Conservation (phyloP, 2,329 filamentous ascomycete genomes). For the Drechmeria coniospora region DNA sequence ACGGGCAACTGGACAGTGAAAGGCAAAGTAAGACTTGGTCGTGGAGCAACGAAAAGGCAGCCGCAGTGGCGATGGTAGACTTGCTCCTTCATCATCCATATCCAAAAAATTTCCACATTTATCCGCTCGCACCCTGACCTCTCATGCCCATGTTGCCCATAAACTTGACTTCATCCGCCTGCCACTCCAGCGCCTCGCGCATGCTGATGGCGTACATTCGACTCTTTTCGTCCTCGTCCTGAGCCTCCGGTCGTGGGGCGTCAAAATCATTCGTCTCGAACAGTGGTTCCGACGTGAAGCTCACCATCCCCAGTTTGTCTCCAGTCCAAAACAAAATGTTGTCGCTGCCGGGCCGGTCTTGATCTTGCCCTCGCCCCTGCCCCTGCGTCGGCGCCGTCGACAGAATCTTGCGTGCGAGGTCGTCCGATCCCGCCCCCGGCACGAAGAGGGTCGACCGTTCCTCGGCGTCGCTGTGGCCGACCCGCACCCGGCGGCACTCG, state of each 20-base stretch:
- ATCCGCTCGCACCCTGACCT: too few relatives aligned
- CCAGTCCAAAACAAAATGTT: conserved; percentile 80
- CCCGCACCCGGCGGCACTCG: conserved; percentile 37
- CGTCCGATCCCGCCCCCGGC: conserved; percentile 40
- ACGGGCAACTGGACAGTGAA: too few relatives aligned
- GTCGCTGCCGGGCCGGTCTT: conserved; percentile 34
- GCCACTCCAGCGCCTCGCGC: conserved; percentile 57
- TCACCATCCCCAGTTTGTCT: conserved; percentile 61
- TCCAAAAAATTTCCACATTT: conserved; percentile 2
- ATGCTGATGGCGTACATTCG: conserved; percentile 52
- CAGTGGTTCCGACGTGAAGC: conserved; percentile 38
- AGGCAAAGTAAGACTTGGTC: too few relatives aligned
- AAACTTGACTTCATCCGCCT: conserved; percentile 67
- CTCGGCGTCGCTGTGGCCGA: conserved; percentile 37
- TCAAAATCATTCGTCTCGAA: conserved; percentile 37
- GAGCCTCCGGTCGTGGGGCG: conserved; percentile 27
- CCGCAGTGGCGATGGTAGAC: too few relatives aligned
- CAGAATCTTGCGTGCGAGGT: conserved; percentile 68
- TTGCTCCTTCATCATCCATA: too few relatives aligned
- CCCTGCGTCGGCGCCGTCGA: conserved; percentile 33
- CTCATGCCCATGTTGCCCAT: conserved; percentile 53
- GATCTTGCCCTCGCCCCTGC: too few relatives aligned
- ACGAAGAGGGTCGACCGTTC: conserved; percentile 34
- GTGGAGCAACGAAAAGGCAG: too few relatives aligned
- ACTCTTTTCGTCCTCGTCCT: conserved; percentile 35